These are phyloP conservation scores for Calocybe gangraenosa DNA, from an alignment of 768 basidiomycete species.

Conservation along the genomic window DNA sequence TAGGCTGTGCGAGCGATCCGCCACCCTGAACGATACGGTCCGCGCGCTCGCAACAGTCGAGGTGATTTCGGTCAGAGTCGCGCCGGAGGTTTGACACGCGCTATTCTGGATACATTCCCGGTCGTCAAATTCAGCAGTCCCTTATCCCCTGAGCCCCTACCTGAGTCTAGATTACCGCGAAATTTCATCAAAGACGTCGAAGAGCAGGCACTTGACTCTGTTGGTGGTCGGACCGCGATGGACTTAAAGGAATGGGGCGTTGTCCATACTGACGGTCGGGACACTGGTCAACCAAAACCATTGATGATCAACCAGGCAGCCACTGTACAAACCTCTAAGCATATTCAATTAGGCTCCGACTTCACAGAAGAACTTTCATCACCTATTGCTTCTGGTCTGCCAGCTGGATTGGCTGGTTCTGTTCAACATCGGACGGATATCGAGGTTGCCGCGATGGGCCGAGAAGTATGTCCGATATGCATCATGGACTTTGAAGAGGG, in stretches of 20 bases:
- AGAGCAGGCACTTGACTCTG: conserved; percentile 12
- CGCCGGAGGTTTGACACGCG: conserved; percentile 82
- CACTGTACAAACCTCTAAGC: not conserved
- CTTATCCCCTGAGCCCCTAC: not conserved
- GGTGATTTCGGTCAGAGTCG: conserved; percentile 55
- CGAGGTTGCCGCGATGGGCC: conserved; percentile 64
- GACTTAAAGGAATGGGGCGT: conserved; percentile 18
- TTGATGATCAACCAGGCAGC: not conserved
- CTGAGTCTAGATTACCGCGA: conserved; percentile 2
- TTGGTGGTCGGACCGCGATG: not conserved
- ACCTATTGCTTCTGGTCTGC: not conserved
- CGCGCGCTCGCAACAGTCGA: conserved; percentile 42
- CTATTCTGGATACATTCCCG: conserved; percentile 95
- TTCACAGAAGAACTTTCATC: not conserved
- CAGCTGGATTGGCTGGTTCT: conserved; percentile 5
- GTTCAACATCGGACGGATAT: conserved; percentile 30
- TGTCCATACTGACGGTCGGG: conserved; percentile 6
- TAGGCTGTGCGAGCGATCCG: conserved; percentile 75
- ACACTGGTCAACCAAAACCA: not conserved
- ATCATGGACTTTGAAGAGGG: conserved; percentile 93
- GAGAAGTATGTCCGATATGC: conserved; percentile 92
- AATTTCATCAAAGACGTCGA: conserved; percentile 23
- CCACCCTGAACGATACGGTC: conserved; percentile 90
- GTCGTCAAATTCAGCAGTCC: conserved; percentile 74
- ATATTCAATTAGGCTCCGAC: not conserved